A percentile compares a stretch with the other conserved stretches of the same genome.
phyloP scores from a whole-genome alignment of 2,329 filamentous ascomycete genomes.

The Mycogone perniciosa region DNA sequence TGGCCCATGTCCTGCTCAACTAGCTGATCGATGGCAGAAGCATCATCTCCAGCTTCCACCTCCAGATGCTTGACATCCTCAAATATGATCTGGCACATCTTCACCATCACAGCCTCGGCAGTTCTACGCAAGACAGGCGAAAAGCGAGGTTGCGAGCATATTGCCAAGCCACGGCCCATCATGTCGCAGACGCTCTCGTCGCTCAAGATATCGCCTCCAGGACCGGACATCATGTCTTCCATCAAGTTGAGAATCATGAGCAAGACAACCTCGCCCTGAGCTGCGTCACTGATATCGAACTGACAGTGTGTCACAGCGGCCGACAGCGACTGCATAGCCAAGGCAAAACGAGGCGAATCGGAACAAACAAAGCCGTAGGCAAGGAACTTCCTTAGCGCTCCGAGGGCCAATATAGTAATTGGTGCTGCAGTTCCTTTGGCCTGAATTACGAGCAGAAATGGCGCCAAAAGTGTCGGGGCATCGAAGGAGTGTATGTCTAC shows the following conservation, averaged over 20 bases:
- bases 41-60: constrained; percentile 62
- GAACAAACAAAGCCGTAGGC: constrained; percentile 86
- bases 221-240: constrained; percentile 96
- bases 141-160: constrained; percentile 89
- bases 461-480: constrained; percentile 80
- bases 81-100: constrained; percentile 99
- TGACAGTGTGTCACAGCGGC: constrained; percentile 95
- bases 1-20: constrained; percentile 64
- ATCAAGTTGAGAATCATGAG: constrained; percentile 93
- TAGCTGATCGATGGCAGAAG: constrained; percentile 59
- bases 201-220: constrained; percentile 86
- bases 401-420: constrained; percentile 89
- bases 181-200: constrained; percentile 98
- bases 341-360: constrained; percentile 76
- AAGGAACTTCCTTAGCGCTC: constrained; percentile 93
- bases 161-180: constrained; percentile 97
- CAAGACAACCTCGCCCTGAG: constrained; percentile 91
- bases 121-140: constrained; percentile 86
- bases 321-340: constrained; percentile 91
- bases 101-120: constrained; percentile 94
- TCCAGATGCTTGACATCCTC: constrained; percentile 84
- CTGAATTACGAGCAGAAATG: constrained; percentile 93
- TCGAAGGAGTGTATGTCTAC: constrained; percentile 83
- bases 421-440: constrained; percentile 93
- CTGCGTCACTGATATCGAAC: constrained; percentile 92